Evolutionary conservation across 345 rosid genomes (phyloP), one percentile per base, ranked within the genome.

Genomic region (Rhodamnia rubescens): DNA sequence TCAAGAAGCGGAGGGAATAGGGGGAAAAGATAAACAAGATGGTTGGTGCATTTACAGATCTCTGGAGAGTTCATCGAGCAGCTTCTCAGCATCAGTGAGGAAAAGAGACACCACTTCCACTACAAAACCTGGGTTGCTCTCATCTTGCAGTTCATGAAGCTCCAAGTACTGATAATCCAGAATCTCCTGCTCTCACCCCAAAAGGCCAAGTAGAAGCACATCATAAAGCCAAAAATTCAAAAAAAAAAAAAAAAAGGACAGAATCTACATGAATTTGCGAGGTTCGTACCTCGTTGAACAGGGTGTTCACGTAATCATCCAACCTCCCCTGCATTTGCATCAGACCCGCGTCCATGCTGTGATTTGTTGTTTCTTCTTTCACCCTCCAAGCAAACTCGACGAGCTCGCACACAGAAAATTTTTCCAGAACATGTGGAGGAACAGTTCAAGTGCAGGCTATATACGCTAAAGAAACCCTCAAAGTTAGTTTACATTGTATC

Each of bases 61-160:
- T 15, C 82, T 88, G 85, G 98, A 86, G 90, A 97, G 98, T 87
- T 95, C 98, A 90, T 88, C 92, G 88, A 97, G 93, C 89, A 95
- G 94, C 88, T 92, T 95, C 84, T 95, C 96, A 86, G 99, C 92
- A 87, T 97, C 99, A 81, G 91, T 93, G 87, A 97, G 96, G 92
- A 97, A 97, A 78, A 95, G 95, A 83, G 95, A 87, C 27, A 94
- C 96, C 81, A 95, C 96, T 92, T 97, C 96, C 84, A 90, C 95
- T 84, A 94, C 98, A 92, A 97, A 97, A 87, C 92, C 95, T 81
- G 99, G 98, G 92, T 93, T 95, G 93, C 94, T 94, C 90, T 97
- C 99, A 90, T 97, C 99, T 91, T 93, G 98, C 85, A 95, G 92
- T 84, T 94, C 94, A 88, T 94, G 98, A 85, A 97, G 95, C 91